Conservation (phyloP, 352 stramenopile genomes). For the Bremia lactucae region DNA sequence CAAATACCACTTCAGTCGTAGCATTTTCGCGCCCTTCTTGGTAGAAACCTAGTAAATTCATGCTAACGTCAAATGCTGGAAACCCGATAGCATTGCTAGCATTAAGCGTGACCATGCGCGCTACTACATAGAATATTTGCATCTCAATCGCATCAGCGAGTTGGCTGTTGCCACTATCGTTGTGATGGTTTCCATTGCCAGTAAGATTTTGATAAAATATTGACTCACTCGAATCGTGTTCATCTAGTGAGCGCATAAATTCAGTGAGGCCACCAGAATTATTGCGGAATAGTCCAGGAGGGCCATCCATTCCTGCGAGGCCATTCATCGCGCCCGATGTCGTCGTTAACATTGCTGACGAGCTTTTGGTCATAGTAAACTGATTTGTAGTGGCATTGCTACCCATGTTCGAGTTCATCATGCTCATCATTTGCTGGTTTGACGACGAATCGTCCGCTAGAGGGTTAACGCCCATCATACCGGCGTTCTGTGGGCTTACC, state of each 20-base stretch:
- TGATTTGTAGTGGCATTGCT: constrained; percentile 29
- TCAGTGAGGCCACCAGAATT: constrained; percentile 67
- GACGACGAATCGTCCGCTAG: constrained; percentile 25
- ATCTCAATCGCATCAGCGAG: constrained; percentile 65
- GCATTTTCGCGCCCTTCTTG: constrained; percentile 61
- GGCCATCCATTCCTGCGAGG: constrained; percentile 52
- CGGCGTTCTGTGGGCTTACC: constrained; percentile 39
- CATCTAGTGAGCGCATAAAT: constrained; percentile 69
- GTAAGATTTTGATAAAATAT: constrained; percentile 61
- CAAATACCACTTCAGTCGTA: constrained; percentile 75
- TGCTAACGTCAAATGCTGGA: constrained; percentile 53
- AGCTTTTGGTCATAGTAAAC: constrained; percentile 40
- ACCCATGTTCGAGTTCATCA: constrained; percentile 60
- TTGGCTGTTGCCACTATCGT: constrained; percentile 27
- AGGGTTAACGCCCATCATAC: constrained; percentile 19
- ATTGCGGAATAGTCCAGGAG: constrained; percentile 59
- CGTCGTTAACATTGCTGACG: constrained; percentile 20
- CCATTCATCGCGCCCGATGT: constrained; percentile 34
- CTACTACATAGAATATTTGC: constrained; percentile 74
- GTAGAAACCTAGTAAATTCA: constrained; percentile 76
- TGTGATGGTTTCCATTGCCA: constrained; percentile 14
- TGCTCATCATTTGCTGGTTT: constrained; percentile 43
- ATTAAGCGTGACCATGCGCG: constrained; percentile 64
- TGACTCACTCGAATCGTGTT: constrained; percentile 44
- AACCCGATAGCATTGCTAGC: constrained; percentile 65